Percentiles rank a stretch among this genome's conserved stretches.
These are phyloP conservation scores for Phylloporus sp. DNA, from an alignment of 1,284 basidiomycete genomes.

Conservation along the genomic window DNA sequence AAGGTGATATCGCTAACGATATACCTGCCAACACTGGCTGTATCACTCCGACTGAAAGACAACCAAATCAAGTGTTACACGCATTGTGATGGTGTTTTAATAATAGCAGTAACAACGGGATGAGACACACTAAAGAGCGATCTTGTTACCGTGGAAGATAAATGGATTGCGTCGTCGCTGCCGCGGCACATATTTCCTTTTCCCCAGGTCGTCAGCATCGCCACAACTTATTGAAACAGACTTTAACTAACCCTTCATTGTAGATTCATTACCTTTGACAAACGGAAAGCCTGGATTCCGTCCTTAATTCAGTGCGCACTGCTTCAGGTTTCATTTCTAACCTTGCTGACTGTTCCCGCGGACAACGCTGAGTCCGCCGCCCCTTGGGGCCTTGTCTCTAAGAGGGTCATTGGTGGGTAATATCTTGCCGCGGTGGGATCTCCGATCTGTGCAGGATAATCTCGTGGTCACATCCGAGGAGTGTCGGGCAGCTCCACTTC, in stretches of 20 bases:
- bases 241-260: background rate
- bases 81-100: background rate
- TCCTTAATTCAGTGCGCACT: background rate
- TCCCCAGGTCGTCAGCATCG: background rate
- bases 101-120: conserved; percentile 1
- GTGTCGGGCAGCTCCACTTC: background rate
- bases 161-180: too few relatives aligned
- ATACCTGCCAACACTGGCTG: too few relatives aligned
- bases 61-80: too few relatives aligned
- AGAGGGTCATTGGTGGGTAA: background rate
- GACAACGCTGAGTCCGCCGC: conserved; percentile 10
- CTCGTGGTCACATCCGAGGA: conserved; percentile 6
- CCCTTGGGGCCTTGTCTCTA: conserved; percentile 14
- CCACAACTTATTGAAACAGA: background rate
- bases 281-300: background rate
- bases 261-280: background rate
- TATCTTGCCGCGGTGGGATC: conserved; percentile 4
- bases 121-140: too few relatives aligned
- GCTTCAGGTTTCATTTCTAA: background rate
- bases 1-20: too few relatives aligned
- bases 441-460: conserved; percentile 1
- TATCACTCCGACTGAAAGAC: too few relatives aligned
- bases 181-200: too few relatives aligned
- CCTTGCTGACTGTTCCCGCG: conserved; percentile 19
- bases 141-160: too few relatives aligned